Conservation (phyloP, 352 stramenopile species). For the Paralagenidium karlingii region DNA sequence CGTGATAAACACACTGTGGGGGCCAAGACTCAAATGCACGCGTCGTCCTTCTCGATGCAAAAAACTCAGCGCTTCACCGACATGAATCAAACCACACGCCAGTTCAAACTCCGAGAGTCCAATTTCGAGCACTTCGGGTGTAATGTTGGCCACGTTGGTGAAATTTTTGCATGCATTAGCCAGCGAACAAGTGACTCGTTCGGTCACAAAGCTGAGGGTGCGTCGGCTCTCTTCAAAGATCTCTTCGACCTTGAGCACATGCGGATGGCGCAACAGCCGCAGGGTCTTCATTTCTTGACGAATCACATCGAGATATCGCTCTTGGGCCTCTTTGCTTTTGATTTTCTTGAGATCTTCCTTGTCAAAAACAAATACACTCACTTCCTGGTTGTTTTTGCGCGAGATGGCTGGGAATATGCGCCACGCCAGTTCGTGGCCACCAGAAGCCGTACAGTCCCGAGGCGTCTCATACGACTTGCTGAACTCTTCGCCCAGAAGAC, state of each 20-base stretch:
- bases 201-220: constrained; percentile 83
- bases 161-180: constrained; percentile 86
- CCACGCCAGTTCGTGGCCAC: constrained; percentile 72
- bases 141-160: constrained; percentile 74
- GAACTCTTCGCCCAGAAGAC: constrained; percentile 76
- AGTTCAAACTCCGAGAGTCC: constrained; percentile 81
- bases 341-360: constrained; percentile 75
- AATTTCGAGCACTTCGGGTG: constrained; percentile 78
- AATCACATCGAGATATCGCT: constrained; percentile 78
- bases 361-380: constrained; percentile 81
- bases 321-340: constrained; percentile 77
- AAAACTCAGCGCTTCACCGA: constrained; percentile 85
- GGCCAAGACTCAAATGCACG: constrained; percentile 75
- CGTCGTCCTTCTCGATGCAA: constrained; percentile 80
- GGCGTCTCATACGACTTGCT: constrained; percentile 78
- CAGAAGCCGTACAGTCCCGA: constrained; percentile 72
- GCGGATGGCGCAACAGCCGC: constrained; percentile 71
- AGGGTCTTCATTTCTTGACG: constrained; percentile 83
- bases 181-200: constrained; percentile 82
- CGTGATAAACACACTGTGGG: constrained; percentile 86
- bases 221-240: constrained; percentile 80
- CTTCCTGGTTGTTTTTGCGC: constrained; percentile 64
- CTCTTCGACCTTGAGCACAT: constrained; percentile 86
- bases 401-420: constrained; percentile 76
- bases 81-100: constrained; percentile 76